phyloP scores from a whole-genome alignment of 1,284 basidiomycete genomes.

The Polyporus tsugae region DNA sequence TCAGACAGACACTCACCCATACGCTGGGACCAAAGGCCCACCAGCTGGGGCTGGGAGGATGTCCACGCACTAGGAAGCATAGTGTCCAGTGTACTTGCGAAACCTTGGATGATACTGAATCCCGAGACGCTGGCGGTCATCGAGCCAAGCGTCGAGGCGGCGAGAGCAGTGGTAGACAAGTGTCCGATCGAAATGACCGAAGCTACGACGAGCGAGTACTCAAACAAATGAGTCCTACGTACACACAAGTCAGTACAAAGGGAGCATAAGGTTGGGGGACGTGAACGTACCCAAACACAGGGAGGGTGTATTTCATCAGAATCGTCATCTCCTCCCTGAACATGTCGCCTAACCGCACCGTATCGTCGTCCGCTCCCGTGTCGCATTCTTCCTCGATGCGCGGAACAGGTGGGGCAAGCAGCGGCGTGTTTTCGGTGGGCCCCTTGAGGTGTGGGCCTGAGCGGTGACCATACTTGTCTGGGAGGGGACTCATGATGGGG shows the following conservation, averaged over 20 bases:
- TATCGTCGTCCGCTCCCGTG: slow-evolving; percentile 43
- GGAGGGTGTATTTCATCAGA: slow-evolving; percentile 69
- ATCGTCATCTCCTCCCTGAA: slow-evolving; percentile 69
- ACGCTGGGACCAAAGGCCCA: slow-evolving; percentile 91
- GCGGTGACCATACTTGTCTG: slow-evolving; percentile 39
- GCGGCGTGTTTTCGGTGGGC: slow-evolving; percentile 57
- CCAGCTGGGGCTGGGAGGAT: slow-evolving; percentile 80
- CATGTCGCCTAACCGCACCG: slow-evolving; percentile 44
- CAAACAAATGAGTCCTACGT: slow-evolving; percentile 73
- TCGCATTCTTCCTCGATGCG: slow-evolving; percentile 51
- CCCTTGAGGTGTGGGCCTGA: slow-evolving; percentile 37
- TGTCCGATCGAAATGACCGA: slow-evolving; percentile 89
- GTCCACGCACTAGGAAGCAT: slow-evolving; percentile 94
- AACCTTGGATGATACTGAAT: slow-evolving; percentile 84
- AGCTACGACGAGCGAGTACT: slow-evolving; percentile 78
- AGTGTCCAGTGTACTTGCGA: slow-evolving; percentile 88
- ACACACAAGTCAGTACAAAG: slow-evolving; percentile 7
- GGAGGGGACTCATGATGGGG: slow-evolving; percentile 43
- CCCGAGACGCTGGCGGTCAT: slow-evolving; percentile 86
- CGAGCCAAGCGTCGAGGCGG: slow-evolving; percentile 85
- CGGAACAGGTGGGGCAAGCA: slow-evolving; percentile 57
- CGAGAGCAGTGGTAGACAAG: slow-evolving; percentile 82
- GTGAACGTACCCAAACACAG: slow-evolving; percentile 66
- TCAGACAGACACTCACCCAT: slow-evolving; percentile 64
- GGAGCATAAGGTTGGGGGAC: neutral